These are phyloP conservation scores for Monosporozyma unispora DNA, from an alignment of 805 yeast species.

Conservation along the genomic window DNA sequence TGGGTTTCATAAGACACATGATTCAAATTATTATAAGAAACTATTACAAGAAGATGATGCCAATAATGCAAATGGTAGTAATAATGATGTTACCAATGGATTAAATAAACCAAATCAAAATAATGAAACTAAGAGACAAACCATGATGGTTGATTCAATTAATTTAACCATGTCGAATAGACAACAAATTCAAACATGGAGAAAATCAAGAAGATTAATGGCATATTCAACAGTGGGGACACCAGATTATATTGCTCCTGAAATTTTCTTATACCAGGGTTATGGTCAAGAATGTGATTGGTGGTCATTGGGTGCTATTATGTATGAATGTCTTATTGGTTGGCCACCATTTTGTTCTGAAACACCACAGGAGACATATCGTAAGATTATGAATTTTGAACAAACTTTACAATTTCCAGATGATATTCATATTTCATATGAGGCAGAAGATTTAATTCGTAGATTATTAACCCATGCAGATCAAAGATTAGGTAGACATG, in stretches of 20 bases:
- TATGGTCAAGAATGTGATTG: constrained; percentile 96
- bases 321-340: constrained; percentile 93
- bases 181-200: constrained; percentile 94
- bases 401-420: constrained; percentile 84
- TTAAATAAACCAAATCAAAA: constrained; percentile 26
- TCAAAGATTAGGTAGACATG: constrained; percentile 71
- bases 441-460: constrained; percentile 78
- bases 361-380: constrained; percentile 87
- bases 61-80: constrained; percentile 3
- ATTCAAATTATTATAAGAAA: constrained; percentile 75
- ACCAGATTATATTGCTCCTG: constrained; percentile 94
- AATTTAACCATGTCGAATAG: constrained; percentile 91
- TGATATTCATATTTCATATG: constrained; percentile 81
- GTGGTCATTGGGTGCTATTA: constrained; percentile 96
- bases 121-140: constrained; percentile 47
- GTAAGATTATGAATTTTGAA: constrained; percentile 85
- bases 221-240: constrained; percentile 96
- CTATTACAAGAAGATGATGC: constrained; percentile 57
- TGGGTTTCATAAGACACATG: constrained; percentile 91
- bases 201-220: constrained; percentile 84
- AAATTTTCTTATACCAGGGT: constrained; percentile 84
- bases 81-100: constrained; percentile 10
- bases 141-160: constrained; percentile 88
- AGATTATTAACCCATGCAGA: constrained; percentile 71
- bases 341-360: constrained; percentile 98